These are phyloP conservation scores for Capsella bursapastoris DNA, from an alignment of 345 rosid species.

Conservation along the genomic window DNA sequence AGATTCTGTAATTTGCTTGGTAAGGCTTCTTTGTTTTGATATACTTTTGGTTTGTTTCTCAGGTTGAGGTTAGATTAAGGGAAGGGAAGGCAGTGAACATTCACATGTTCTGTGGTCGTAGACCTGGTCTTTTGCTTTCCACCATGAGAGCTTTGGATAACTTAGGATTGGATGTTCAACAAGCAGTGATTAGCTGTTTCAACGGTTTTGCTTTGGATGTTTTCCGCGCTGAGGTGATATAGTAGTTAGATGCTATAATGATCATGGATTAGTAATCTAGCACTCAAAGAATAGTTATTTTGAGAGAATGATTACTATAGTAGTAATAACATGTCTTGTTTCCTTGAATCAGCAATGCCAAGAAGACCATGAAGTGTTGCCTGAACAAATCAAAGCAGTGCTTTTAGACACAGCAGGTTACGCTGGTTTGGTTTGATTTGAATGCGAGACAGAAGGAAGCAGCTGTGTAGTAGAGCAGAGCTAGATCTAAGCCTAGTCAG, in stretches of 20 bases:
- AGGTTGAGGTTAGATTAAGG: conserved; percentile 90
- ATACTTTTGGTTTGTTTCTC: background rate
- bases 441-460: conserved; percentile 10
- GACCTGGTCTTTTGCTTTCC: conserved; percentile 86
- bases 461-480: conserved; percentile 29
- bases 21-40: background rate
- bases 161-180: conserved; percentile 94
- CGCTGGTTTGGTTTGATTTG: conserved; percentile 53
- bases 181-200: conserved; percentile 95
- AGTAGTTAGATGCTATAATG: conserved; percentile 12
- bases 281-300: background rate
- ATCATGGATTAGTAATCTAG: conserved; percentile 4
- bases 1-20: conserved; percentile 4
- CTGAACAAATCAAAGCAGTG: conserved; percentile 89
- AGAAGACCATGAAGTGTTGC: conserved; percentile 74
- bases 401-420: conserved; percentile 82
- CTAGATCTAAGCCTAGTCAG: conserved; percentile 20
- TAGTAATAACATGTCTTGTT: conserved; percentile 20
- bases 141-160: conserved; percentile 93
- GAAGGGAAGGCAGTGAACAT: conserved; percentile 96
- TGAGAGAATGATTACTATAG: background rate
- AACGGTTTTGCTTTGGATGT: conserved; percentile 93
- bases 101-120: conserved; percentile 92
- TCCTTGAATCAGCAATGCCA: conserved; percentile 69
- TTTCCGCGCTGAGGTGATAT: conserved; percentile 86